phyloP scores from a whole-genome alignment of 2,329 filamentous ascomycete species.

The Hypoxylon rubiginosum region DNA sequence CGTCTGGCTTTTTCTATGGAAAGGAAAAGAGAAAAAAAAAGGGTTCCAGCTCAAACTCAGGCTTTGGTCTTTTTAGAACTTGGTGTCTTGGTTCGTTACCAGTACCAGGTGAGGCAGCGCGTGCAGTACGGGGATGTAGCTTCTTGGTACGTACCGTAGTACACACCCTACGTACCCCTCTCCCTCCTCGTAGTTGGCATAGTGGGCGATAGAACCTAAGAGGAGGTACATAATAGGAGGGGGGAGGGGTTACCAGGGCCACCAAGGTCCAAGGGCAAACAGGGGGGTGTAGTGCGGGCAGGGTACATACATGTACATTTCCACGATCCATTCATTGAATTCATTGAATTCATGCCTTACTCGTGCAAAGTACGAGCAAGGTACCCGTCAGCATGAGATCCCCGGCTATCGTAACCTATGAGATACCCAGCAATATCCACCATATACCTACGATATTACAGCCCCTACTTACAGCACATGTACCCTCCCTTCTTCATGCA shows the following conservation, averaged over 20 bases:
- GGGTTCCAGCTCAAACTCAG: background rate
- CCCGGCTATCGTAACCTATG: slow-evolving; percentile 11
- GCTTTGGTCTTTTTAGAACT: slow-evolving; percentile 20
- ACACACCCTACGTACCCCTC: slow-evolving; percentile 12
- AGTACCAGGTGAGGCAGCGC: slow-evolving; percentile 40
- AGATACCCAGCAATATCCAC: too few species aligned
- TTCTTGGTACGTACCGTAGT: slow-evolving; percentile 24
- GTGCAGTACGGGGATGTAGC: slow-evolving; percentile 34
- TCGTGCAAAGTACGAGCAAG: slow-evolving; percentile 31
- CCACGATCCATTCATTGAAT: slow-evolving; percentile 27
- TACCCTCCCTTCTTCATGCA: slow-evolving; percentile 10
- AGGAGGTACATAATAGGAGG: slow-evolving; percentile 26
- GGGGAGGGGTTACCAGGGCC: slow-evolving; percentile 7
- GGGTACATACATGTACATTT: slow-evolving; percentile 18
- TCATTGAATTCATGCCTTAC: slow-evolving; percentile 36
- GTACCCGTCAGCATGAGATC: slow-evolving; percentile 12
- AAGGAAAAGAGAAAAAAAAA: slow-evolving; percentile 20
- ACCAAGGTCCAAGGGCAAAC: background rate
- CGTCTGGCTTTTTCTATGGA: slow-evolving; percentile 34
- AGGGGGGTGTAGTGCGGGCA: background rate
- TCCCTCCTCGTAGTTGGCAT: background rate
- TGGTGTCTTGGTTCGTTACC: slow-evolving; percentile 25
- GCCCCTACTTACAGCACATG: too few species aligned
- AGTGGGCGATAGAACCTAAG: slow-evolving; percentile 29
- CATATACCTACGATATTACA: background rate